phyloP scores from a whole-genome alignment of 2,329 filamentous ascomycete genomes.

The Ophiosphaerella herpotricha region DNA sequence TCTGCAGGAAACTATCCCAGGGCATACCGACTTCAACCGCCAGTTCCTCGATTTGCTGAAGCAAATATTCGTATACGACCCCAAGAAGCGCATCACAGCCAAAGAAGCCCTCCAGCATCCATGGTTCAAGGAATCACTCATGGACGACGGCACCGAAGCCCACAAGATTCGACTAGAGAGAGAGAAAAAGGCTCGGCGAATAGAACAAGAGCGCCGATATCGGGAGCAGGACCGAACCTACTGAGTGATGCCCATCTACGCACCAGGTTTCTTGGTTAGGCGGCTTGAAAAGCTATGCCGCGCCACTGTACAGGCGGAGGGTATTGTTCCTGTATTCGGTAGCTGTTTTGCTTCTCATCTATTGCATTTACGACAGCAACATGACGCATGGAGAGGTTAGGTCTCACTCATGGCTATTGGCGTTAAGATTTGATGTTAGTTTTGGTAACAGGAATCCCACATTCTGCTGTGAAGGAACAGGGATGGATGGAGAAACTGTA shows the following conservation, averaged over 20 bases:
- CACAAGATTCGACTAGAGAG: constrained; percentile 59
- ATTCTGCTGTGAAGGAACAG: constrained; percentile 13
- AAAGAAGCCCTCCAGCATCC: constrained; percentile 68
- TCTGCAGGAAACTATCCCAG: constrained; percentile 64
- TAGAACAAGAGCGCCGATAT: constrained; percentile 39
- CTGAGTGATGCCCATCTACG: constrained; percentile 11
- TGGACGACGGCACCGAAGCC: constrained; percentile 70
- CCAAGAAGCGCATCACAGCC: constrained; percentile 66
- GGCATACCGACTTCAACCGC: constrained; percentile 63
- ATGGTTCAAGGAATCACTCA: constrained; percentile 67
- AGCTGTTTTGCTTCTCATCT: constrained; percentile 37
- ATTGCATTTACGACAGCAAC: constrained; percentile 47
- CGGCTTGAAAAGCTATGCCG: constrained; percentile 17
- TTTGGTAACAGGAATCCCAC: constrained; percentile 30
- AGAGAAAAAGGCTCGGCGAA: constrained; percentile 42
- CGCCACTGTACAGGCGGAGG: constrained; percentile 9
- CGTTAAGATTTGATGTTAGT: constrained; percentile 37
- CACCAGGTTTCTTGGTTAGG: constrained; percentile 3
- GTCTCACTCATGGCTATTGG: constrained; percentile 31
- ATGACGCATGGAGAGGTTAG: constrained; percentile 40
- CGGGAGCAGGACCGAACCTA: constrained; percentile 31
- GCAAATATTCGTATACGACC: constrained; percentile 69
- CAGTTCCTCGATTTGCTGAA: constrained; percentile 66
- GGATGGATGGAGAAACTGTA: constrained; percentile 15
- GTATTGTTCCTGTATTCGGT: constrained; percentile 5